Conservation (phyloP, 768 basidiomycete genomes). For the Panellus pusillus region DNA sequence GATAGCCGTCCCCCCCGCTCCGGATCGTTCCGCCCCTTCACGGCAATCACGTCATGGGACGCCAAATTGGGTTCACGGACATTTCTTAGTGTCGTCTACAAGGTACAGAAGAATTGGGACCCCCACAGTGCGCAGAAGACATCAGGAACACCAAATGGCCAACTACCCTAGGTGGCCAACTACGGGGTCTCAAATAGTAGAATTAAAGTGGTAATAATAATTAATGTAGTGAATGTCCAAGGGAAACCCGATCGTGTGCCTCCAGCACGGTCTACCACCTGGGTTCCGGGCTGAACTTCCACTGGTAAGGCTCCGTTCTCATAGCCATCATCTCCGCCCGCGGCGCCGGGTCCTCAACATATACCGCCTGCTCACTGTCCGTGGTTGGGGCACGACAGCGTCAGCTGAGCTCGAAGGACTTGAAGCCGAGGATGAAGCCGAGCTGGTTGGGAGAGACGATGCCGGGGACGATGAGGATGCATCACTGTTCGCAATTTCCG, state of each 20-base stretch:
- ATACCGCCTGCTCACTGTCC: constrained; percentile 6
- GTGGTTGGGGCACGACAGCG: neutral
- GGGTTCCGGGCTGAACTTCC: constrained; percentile 33
- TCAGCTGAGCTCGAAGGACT: constrained; percentile 7
- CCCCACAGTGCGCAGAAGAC: too few relatives aligned
- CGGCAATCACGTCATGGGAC: too few relatives aligned
- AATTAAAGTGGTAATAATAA: constrained; percentile 2
- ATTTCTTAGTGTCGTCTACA: too few relatives aligned
- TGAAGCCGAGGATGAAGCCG: neutral
- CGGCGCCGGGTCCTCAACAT: constrained; percentile 4
- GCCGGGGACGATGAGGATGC: neutral
- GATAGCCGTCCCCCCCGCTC: too few relatives aligned
- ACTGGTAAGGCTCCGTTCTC: constrained; percentile 37
- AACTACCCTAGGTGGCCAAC: too few relatives aligned
- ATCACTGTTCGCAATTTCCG: constrained; percentile 11
- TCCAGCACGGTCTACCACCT: neutral
- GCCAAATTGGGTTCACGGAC: too few relatives aligned
- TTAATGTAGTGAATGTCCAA: neutral
- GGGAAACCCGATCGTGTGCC: neutral
- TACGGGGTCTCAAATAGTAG: too few relatives aligned
- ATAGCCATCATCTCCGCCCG: constrained; percentile 27
- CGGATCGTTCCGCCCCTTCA: too few relatives aligned
- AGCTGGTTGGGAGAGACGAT: neutral
- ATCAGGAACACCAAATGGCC: too few relatives aligned
- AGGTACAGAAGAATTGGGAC: too few relatives aligned